A percentile compares a stretch with the other conserved stretches of the same genome.
phyloP scores from a whole-genome alignment of 2,329 filamentous ascomycete species.

The Cercospora sp. region DNA sequence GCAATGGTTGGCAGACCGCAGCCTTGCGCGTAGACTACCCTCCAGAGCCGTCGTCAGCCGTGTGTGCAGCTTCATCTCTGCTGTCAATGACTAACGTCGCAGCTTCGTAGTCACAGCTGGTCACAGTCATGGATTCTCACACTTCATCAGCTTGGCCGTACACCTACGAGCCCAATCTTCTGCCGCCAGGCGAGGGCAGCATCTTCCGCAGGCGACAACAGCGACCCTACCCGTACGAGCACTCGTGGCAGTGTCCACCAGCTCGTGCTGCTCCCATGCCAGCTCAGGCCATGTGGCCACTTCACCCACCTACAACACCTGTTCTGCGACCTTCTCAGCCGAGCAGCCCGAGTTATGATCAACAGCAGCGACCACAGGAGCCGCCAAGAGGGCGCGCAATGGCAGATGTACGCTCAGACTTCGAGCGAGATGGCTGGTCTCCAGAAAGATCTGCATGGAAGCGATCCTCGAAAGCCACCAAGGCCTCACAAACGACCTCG shows the following conservation, averaged over 20 bases:
- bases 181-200: neutral
- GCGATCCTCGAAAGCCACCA: neutral
- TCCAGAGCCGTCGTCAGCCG: neutral
- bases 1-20: neutral
- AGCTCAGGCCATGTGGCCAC: neutral
- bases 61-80: neutral
- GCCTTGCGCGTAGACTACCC: neutral
- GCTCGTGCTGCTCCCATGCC: neutral
- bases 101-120: neutral
- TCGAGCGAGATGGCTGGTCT: conserved; percentile 10
- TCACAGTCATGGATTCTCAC: neutral
- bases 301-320: neutral
- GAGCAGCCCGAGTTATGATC: neutral
- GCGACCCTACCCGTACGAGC: neutral
- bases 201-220: neutral
- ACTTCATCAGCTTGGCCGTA: neutral
- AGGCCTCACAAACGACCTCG: neutral
- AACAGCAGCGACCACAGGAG: neutral
- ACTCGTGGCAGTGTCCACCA: neutral
- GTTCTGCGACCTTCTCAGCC: neutral
- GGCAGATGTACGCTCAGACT: neutral
- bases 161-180: neutral
- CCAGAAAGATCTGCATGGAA: neutral
- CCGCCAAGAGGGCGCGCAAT: neutral
- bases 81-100: neutral